These are phyloP conservation scores for Cetradonia linearis DNA, from an alignment of 495 filamentous ascomycete genomes.

Conservation along the genomic window DNA sequence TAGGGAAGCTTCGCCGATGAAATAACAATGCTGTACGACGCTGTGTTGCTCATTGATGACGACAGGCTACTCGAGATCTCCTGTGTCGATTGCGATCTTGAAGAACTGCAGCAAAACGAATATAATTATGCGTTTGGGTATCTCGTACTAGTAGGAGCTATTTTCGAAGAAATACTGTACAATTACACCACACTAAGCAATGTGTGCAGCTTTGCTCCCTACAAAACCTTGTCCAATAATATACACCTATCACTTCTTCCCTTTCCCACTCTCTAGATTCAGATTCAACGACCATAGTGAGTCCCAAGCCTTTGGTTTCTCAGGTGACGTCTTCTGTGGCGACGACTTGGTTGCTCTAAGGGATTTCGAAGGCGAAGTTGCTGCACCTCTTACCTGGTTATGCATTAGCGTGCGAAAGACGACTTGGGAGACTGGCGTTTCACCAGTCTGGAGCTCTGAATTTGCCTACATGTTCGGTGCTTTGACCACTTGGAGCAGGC, in stretches of 20 bases:
- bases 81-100: too few relatives aligned
- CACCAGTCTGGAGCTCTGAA: constrained; percentile 11
- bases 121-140: too few relatives aligned
- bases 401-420: constrained; percentile 8
- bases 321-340: constrained; percentile 19
- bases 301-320: constrained; percentile 38
- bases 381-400: constrained; percentile 9
- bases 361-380: constrained; percentile 14
- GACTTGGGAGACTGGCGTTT: constrained; percentile 5
- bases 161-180: neutral
- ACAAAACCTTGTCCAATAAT: neutral
- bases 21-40: too few relatives aligned
- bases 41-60: too few relatives aligned
- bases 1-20: too few relatives aligned
- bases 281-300: constrained; percentile 44
- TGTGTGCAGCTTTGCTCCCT: too few relatives aligned
- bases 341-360: constrained; percentile 21
- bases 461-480: constrained; percentile 30
- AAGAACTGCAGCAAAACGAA: too few relatives aligned
- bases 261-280: constrained; percentile 31
- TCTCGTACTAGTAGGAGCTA: too few relatives aligned
- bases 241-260: constrained; percentile 6
- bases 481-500: constrained; percentile 21
- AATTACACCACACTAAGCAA: too few relatives aligned
- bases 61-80: too few relatives aligned